Evolutionary conservation across 2,329 filamentous ascomycete genomes (phyloP).

Genomic region (Fusarium sp.): DNA sequence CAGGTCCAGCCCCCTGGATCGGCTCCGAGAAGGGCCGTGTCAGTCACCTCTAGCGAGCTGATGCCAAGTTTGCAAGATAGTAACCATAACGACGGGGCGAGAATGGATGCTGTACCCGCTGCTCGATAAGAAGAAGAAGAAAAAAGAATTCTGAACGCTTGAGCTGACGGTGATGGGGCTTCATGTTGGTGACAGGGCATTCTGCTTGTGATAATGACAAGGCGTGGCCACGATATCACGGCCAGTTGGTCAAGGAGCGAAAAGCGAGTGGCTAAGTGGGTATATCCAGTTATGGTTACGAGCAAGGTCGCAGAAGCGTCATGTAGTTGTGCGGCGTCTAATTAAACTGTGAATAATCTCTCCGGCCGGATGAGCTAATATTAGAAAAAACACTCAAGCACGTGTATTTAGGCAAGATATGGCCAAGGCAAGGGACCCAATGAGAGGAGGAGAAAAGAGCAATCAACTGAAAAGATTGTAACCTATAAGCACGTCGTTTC

Average conservation of each 20-base stretch:
- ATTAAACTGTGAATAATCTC: conserved; percentile 5
- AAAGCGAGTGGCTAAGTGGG: not conserved
- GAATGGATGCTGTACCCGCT: conserved; percentile 12
- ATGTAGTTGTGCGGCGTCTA: conserved; percentile 36
- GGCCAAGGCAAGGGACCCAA: not conserved
- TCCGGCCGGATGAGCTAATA: conserved; percentile 16
- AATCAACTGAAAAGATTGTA: not conserved
- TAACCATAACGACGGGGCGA: conserved; percentile 5
- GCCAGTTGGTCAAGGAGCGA: conserved; percentile 8
- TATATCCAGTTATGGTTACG: conserved; percentile 11
- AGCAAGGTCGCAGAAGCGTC: conserved; percentile 24
- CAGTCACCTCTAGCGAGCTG: conserved; percentile 14
- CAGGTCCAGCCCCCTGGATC: conserved; percentile 5
- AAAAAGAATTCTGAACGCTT: not conserved
- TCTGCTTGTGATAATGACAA: not conserved
- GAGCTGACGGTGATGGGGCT: conserved; percentile 1
- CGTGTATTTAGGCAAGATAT: conserved; percentile 19
- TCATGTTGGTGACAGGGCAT: too few relatives aligned
- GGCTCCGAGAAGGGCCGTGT: conserved; percentile 1
- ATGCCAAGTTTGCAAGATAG: conserved; percentile 3
- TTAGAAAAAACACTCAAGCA: conserved; percentile 14
- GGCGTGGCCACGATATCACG: conserved; percentile 3
- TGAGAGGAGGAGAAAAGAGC: not conserved
- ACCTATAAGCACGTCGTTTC: conserved; percentile 16
- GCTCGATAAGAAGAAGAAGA: conserved; percentile 16